These are phyloP conservation scores for Sarcodon sp. DNA, from an alignment of 768 basidiomycete species.

Conservation along the genomic window DNA sequence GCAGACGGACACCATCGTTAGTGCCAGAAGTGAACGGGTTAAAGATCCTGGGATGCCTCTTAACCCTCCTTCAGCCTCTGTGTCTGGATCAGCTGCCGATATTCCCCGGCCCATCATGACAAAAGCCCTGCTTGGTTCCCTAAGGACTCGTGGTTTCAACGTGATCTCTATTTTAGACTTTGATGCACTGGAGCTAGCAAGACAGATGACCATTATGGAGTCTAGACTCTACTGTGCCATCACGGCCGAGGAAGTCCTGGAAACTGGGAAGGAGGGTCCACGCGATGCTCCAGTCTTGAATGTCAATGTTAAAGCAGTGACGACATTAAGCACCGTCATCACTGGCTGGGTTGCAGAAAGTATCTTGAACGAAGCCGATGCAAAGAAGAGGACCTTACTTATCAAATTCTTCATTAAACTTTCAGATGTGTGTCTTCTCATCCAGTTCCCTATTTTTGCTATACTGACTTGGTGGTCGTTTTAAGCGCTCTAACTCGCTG, in stretches of 20 bases:
- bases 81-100: slow-evolving; percentile 30
- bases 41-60: slow-evolving; percentile 68
- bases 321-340: slow-evolving; percentile 80
- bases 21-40: slow-evolving; percentile 48
- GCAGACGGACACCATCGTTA: slow-evolving; percentile 29
- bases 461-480: slow-evolving; percentile 5
- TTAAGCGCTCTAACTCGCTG: slow-evolving; percentile 70
- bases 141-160: slow-evolving; percentile 54
- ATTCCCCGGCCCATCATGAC: slow-evolving; percentile 83
- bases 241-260: slow-evolving; percentile 78
- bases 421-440: slow-evolving; percentile 52
- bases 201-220: slow-evolving; percentile 93
- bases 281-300: slow-evolving; percentile 32
- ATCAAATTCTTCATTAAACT: slow-evolving; percentile 93
- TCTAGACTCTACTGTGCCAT: slow-evolving; percentile 78
- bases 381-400: slow-evolving; percentile 65
- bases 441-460: background rate
- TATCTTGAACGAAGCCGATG: slow-evolving; percentile 82
- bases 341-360: slow-evolving; percentile 96
- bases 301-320: slow-evolving; percentile 71
- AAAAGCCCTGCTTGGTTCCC: slow-evolving; percentile 54
- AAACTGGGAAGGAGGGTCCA: slow-evolving; percentile 54
- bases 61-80: slow-evolving; percentile 36
- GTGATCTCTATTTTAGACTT: slow-evolving; percentile 77
- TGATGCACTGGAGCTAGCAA: slow-evolving; percentile 81